Base-by-base conservation (phyloP, 1,284 basidiomycete genomes). In the Tilletia horrida region DNA sequence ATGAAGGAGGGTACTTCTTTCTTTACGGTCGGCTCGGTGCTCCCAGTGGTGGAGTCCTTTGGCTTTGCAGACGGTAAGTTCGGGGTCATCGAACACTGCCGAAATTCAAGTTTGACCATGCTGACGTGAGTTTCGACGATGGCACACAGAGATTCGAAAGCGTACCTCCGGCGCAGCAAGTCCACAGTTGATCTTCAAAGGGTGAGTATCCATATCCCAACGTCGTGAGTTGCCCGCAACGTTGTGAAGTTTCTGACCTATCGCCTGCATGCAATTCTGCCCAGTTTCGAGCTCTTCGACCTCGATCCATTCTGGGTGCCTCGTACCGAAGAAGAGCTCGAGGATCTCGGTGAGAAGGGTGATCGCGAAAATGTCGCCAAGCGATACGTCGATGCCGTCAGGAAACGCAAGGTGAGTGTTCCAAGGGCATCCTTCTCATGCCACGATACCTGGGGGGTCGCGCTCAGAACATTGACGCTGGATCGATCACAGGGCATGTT, bases 1-100 rank as follows among this genome's bases (percentile, higher is more conserved):
- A 97, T 98, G 92, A 97, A 95, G 82, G 94, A 98, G 81, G 94
- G 96, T 0, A 97, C 94, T 0, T 87, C 90, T 0, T 96, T 97
- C 83, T 97, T 98, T 84, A 93, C 90, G 4, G 89, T 98, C 40
- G 88, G 89, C 7, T 90, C 94, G 0, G 84, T 94, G 70, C 83
- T 98, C n/a, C 95, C 96, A 2, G 93, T 98, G 2, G 91, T 96
- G 14, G 95, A 98, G 83, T 91, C 90, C 83, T 98, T 98, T 81
- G 95, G 96, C 0, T 97, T 99, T 80, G 92, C 94, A 25, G 93
- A 96, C 83, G 93, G 93, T 92, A 82, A 76, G 83, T 81, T 11
- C 4, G 18, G 35, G 35, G 11, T 40, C 35, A 40, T 40, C 6
- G 35, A 40, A 11, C n/a, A n/a, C n/a, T n/a, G n/a, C n/a, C n/a